Evolutionary conservation across 148 eudicot species (phyloP), one percentile per base, ranked within the genome.

Genomic region (Vaccinium darrowii): DNA sequence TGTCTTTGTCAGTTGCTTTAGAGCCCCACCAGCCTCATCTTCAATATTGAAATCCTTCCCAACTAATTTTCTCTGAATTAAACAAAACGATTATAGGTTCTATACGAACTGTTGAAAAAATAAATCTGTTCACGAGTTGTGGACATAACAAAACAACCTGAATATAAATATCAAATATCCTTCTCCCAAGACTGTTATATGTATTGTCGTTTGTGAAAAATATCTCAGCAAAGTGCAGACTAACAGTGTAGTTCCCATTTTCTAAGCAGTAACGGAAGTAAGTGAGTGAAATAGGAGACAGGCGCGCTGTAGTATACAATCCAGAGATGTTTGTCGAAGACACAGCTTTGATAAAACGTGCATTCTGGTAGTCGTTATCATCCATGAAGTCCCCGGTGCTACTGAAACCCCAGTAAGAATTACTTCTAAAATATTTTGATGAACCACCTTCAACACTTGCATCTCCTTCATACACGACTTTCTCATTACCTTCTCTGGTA

Each of bases 301-400:
- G 76, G 47, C 98, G 95, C n/a, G 96, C 94, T 5, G 94, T 88
- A 73, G 71, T 84, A 86, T 90, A 90, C 74, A 90, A 76, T 8
- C 25, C 84, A 50, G 88, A 63, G 47, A 89, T 57, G 85, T 83
- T 86, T 57, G 88, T 21, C 16, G 87, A 81, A 36, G 81, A 49
- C 60, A 83, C 60, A n/a, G 56, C 50, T 82, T 62, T 76, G 57
- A 77, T 52, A 60, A 58, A 85, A 72, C 88, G 88, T 76, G 86
- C 72, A 82, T 88, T 85, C 78, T 85, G 88, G 86, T 53, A 84
- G 85, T 81, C 87, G 82, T 84, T 81, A 78, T 91, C 94, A 79
- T 93, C 92, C 93, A 93, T 80, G 92, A 88, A 95, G 84, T 91
- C 94, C 50, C 98, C 98, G 21, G 93, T 90, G 86, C 93, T 93